Evolutionary conservation across 106 monocot genomes (phyloP), one percentile per base, ranked within the genome.

Genomic region (Ottelia alismoides): DNA sequence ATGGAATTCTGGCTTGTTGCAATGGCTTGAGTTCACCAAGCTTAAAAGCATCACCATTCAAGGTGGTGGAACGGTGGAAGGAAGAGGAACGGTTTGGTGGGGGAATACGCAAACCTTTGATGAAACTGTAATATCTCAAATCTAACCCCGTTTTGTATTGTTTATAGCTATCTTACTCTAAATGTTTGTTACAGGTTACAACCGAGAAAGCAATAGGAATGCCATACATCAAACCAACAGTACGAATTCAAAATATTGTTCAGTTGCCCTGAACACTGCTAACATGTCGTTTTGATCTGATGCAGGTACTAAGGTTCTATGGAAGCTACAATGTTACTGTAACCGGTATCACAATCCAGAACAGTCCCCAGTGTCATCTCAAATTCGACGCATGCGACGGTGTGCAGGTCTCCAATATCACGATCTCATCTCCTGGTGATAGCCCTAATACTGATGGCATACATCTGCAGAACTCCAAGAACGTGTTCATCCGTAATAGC

Each of bases 381-480:
- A 83, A 77, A 49, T 78, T 83, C 28, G 74, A 83, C 30, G 62
- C 43, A 45, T 78, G 83, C 27, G 58, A 54, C n/a, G 70, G 20
- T 3, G 71, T 83, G 9, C 45, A 71, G 30, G 78, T 83, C 23
- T 64, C 2, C 53, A 35, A 68, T 30, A 30, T 83, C 20, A 53
- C 58, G 2, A 7, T 83, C 20, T 75, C 74, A 22, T 83, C 83
- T 18, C 83, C 78, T 7, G 83, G 67, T 0, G 61, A 74, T 52
- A 83, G 83, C 60, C 70, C 62, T 24, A 83, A 83, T 61, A 83
- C 83, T 0, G 83, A 78, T 28, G 78, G 83, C 10, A 78, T 83
- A 7, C 83, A 83, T 45, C 61, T 83, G 12, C 74, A 78, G 57
- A 65, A 74, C 62, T 74, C 83, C 47, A 45, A 27, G 2, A 66